Percentiles rank a stretch among this genome's conserved stretches.
Conservation (phyloP, 2,329 filamentous ascomycete genomes). For the Fusarium subglutinans region DNA sequence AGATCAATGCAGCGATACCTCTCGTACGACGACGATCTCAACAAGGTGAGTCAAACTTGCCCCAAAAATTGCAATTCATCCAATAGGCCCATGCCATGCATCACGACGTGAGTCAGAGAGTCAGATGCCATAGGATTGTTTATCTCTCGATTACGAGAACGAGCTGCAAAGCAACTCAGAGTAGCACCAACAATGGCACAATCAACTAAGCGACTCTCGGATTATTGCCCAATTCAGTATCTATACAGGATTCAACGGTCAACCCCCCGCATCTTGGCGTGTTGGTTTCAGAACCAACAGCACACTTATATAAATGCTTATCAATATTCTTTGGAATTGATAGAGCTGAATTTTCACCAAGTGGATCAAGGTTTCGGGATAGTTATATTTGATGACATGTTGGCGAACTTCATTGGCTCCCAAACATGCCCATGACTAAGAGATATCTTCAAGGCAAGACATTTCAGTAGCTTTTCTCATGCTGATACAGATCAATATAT, state of each 20-base stretch:
- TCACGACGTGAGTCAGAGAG: constrained; percentile 3
- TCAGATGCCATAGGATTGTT: not conserved
- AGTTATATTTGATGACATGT: not conserved
- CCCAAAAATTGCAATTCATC: not conserved
- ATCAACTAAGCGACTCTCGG: not conserved
- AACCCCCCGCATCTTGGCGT: not conserved
- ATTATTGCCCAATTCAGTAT: not conserved
- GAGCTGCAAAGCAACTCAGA: not conserved
- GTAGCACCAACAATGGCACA: not conserved
- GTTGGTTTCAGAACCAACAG: not conserved
- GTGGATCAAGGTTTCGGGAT: not conserved
- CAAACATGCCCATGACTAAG: too few species aligned
- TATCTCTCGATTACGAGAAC: not conserved
- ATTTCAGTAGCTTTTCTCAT: not conserved
- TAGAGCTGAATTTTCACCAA: not conserved
- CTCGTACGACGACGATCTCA: not conserved
- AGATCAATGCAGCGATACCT: not conserved
- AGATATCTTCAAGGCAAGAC: not conserved
- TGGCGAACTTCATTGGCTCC: not conserved
- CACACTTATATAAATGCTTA: not conserved
- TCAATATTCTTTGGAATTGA: not conserved
- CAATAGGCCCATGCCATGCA: not conserved
- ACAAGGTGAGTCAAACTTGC: not conserved
- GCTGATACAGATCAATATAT: not conserved
- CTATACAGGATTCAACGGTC: not conserved